Base-by-base conservation (phyloP, 2,329 filamentous ascomycete genomes). In the Akanthomyces dipterigenus region DNA sequence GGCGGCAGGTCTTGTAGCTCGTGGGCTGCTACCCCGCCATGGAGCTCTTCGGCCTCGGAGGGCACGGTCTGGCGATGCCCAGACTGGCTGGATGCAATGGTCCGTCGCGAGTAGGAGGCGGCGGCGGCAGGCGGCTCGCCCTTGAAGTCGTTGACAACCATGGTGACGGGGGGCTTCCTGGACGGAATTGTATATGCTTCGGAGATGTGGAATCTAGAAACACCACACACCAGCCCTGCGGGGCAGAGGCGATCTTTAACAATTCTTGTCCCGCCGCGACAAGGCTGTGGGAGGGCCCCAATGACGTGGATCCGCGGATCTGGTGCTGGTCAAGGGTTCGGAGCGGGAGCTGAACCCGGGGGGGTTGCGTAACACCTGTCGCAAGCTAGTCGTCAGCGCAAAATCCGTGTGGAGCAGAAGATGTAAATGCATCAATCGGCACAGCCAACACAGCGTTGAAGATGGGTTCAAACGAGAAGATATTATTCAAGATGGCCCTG, bases 101-200 rank as follows among this genome's bases (percentile, higher is more conserved):
- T 36, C 7, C 28, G 40, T 8, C 7, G 43, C 14, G 55, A 22
- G 28, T 49, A 34, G 31, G 31, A 5, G 31, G 31, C 26, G 3
- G 16, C 8, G 43, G 7, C 43, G 22, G 7, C 43, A 18, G 55
- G 20, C 43, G 24, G 43, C 31, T 36, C 28, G n/a, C 31, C 43
- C n/a, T 57, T 57, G 43, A 49, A 57, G 26, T 57, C 55, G 3
- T 5, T 49, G 12, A 57, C 42, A 16, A 49, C 55, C 55, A 57
- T 57, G 2, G 28, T 12, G 40, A 24, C 22, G 16, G 22, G n/a
- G 12, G 31, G 20, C 2, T 24, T 2, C 3, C 28, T 6, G 11
- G 26, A 8, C 8, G 46, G 8, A 16, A 16, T 38, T n/a, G 16
- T 43, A 12, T 38, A 12, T 9, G 20, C 7, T 18, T 34, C n/a